These are phyloP conservation scores for Scolecobasidium constrictum DNA, from an alignment of 2,329 filamentous ascomycete genomes.

Conservation along the genomic window DNA sequence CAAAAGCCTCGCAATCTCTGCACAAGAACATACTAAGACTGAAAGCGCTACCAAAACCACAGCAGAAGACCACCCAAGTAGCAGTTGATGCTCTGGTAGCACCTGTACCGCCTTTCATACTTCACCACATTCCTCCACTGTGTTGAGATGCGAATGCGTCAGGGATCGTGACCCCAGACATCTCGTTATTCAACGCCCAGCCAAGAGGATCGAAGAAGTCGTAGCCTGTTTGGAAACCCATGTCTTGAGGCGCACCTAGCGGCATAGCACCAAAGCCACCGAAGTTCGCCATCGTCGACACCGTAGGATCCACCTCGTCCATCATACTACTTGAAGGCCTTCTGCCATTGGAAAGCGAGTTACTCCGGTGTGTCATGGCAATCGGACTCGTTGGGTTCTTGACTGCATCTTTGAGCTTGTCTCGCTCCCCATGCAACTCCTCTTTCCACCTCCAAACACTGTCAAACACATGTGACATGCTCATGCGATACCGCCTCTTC, in stretches of 20 bases:
- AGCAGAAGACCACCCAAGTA: background rate
- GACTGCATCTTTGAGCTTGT: conserved; percentile 48
- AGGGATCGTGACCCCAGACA: background rate
- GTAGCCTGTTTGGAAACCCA: conserved; percentile 29
- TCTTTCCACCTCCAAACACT: conserved; percentile 80
- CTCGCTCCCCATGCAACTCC: conserved; percentile 45
- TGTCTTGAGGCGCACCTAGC: conserved; percentile 19
- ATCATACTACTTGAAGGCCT: conserved; percentile 16
- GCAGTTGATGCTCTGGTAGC: background rate
- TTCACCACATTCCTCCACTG: background rate
- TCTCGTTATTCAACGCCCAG: conserved; percentile 74
- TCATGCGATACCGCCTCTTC: conserved; percentile 73
- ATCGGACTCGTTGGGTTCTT: conserved; percentile 83
- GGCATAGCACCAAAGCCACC: conserved; percentile 20
- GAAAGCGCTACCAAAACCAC: too few relatives aligned
- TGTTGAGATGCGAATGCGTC: background rate
- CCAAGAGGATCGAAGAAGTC: conserved; percentile 85
- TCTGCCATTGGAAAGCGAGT: conserved; percentile 20
- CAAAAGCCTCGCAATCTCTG: too few relatives aligned
- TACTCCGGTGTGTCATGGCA: conserved; percentile 53
- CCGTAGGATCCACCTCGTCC: conserved; percentile 6
- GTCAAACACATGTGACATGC: conserved; percentile 77
- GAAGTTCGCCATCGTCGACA: conserved; percentile 13
- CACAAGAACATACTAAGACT: too few relatives aligned
- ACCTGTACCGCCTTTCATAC: too few relatives aligned